A percentile compares a stretch with the other conserved stretches of the same genome.
phyloP scores from a whole-genome alignment of 805 yeast genomes.

The Clavispora asparagi region DNA sequence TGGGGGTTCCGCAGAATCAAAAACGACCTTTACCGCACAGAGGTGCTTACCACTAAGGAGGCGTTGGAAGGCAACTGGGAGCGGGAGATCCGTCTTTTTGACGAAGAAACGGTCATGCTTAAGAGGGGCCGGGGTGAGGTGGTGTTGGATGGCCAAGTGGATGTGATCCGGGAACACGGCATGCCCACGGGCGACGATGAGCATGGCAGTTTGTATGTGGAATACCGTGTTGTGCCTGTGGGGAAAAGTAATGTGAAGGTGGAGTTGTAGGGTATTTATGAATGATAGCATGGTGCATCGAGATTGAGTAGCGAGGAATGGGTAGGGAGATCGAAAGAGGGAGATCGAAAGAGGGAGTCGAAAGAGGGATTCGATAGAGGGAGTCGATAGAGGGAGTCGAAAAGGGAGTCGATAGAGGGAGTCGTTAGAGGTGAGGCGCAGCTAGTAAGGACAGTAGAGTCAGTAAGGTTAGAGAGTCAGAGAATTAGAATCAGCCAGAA shows the following conservation, averaged over 20 bases:
- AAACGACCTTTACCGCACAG: conserved; percentile 71
- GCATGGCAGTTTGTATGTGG: conserved; percentile 19
- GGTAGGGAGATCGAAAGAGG: not conserved
- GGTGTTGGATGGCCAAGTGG: conserved; percentile 66
- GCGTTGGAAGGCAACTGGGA: conserved; percentile 79
- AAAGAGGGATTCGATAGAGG: no score
- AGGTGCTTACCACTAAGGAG: conserved; percentile 66
- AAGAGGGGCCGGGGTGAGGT: conserved; percentile 46
- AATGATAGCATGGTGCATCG: not conserved
- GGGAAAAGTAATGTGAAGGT: conserved; percentile 8
- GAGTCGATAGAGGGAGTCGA: no score
- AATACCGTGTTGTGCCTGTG: conserved; percentile 13
- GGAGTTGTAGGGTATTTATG: conserved; percentile 8
- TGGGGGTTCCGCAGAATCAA: conserved; percentile 86
- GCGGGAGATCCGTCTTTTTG: conserved; percentile 62
- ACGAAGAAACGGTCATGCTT: conserved; percentile 42
- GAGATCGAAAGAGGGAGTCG: no score
- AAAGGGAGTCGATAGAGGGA: no score
- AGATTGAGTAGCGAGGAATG: not conserved
- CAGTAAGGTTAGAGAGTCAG: no score
- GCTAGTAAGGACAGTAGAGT: no score
- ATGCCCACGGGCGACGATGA: conserved; percentile 69
- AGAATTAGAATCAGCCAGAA: no score
- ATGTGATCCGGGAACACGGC: conserved; percentile 68
- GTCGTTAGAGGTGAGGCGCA: no score